Conservation (phyloP, 305 asterid species). For the Caryopteris hybrid region DNA sequence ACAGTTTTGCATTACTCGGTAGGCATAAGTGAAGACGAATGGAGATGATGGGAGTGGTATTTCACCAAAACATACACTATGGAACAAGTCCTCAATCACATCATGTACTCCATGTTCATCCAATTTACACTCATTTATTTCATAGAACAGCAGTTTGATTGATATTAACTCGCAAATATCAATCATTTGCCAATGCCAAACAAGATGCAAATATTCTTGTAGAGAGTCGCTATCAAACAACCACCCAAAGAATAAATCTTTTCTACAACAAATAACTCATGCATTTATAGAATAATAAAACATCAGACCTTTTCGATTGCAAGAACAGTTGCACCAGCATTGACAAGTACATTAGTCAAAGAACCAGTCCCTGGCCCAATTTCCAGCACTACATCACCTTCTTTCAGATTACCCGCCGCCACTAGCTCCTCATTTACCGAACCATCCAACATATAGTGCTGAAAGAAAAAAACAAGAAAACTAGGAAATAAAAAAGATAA, state of each 20-base stretch:
- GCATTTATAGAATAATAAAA: neutral
- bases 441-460: conserved; percentile 94
- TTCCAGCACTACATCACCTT: conserved; percentile 88
- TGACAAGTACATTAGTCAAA: conserved; percentile 73
- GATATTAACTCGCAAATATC: neutral
- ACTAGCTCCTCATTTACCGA: conserved; percentile 71
- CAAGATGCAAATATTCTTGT: neutral
- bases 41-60: neutral
- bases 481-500: neutral
- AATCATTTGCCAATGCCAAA: conserved; percentile 1
- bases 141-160: neutral
- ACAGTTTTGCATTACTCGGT: no score
- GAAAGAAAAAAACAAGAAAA: neutral
- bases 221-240: neutral
- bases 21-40: no score
- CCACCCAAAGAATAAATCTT: neutral
- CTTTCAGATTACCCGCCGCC: conserved; percentile 64
- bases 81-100: neutral
- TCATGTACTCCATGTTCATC: neutral
- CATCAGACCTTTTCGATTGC: conserved; percentile 86
- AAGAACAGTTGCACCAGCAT: conserved; percentile 85
- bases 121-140: neutral
- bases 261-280: neutral
- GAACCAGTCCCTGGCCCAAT: conserved; percentile 99
- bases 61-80: neutral